Conservation (phyloP, 345 rosid genomes). For the Carallia pectinifolia region DNA sequence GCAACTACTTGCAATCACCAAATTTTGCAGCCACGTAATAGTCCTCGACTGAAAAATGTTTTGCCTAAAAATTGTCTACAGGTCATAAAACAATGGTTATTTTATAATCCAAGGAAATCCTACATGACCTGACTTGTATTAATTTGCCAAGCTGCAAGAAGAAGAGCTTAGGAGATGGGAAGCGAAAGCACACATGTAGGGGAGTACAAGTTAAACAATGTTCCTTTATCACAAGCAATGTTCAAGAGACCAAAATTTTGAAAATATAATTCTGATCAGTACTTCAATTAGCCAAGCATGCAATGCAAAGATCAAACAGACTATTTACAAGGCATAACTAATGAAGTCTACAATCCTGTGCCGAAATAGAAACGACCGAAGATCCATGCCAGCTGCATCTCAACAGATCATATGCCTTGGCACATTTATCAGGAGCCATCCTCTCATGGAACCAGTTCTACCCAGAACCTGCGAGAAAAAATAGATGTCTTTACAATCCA, state of each 20-base stretch:
- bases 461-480: constrained; percentile 1
- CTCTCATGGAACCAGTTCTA: constrained; percentile 1
- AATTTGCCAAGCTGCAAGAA: background rate
- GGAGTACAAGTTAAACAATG: background rate
- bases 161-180: background rate
- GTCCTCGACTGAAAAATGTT: no score
- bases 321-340: constrained; percentile 25
- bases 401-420: background rate
- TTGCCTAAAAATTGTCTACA: no score
- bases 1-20: no score
- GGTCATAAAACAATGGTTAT: no score
- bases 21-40: no score
- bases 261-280: constrained; percentile 4
- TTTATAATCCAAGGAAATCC: no score
- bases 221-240: constrained; percentile 2
- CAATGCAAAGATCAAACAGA: background rate
- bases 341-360: constrained; percentile 9
- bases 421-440: constrained; percentile 13
- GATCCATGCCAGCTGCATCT: background rate
- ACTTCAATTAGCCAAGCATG: constrained; percentile 1
- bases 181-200: background rate
- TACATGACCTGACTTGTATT: no score
- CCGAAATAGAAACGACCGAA: constrained; percentile 4
- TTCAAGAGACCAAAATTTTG: constrained; percentile 7
- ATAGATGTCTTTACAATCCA: constrained; percentile 6